Conservation (phyloP, 495 filamentous ascomycete genomes). For the Letharia lupina region DNA sequence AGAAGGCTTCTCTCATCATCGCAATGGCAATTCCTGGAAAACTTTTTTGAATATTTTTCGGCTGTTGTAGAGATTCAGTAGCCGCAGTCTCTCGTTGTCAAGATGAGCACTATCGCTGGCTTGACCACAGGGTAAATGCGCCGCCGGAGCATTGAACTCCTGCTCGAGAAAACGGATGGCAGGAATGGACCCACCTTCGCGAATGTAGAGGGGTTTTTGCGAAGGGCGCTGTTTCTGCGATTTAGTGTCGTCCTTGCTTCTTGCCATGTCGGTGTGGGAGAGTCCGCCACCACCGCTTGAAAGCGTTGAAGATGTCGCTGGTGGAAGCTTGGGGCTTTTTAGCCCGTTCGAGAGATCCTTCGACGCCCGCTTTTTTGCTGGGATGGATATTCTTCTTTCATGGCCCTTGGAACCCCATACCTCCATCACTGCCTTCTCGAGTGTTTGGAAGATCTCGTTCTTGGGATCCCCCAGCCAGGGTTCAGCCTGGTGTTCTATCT, state of each 20-base stretch:
- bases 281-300: conserved; percentile 37
- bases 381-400: conserved; percentile 24
- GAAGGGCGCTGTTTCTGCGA: background rate
- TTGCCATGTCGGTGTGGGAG: conserved; percentile 24
- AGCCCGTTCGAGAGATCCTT: conserved; percentile 31
- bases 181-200: conserved; percentile 91
- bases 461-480: conserved; percentile 91
- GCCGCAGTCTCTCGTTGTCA: conserved; percentile 82
- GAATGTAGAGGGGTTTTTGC: conserved; percentile 61
- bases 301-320: conserved; percentile 52
- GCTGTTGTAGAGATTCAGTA: conserved; percentile 84
- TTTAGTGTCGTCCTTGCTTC: background rate
- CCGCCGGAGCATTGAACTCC: conserved; percentile 85
- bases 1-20: background rate
- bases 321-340: conserved; percentile 34
- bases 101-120: conserved; percentile 91
- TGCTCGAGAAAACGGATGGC: conserved; percentile 90
- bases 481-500: conserved; percentile 86
- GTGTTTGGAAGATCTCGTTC: conserved; percentile 82
- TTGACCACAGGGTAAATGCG: conserved; percentile 90
- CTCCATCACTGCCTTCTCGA: conserved; percentile 76
- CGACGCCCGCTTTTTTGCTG: conserved; percentile 25
- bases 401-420: conserved; percentile 59
- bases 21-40: conserved; percentile 56
- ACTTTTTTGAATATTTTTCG: conserved; percentile 84